A percentile compares a stretch with the other conserved stretches of the same genome.
Evolutionary conservation across 208 protist genomes (phyloP).

Genomic region (Acanthamoeba culbertsoni): DNA sequence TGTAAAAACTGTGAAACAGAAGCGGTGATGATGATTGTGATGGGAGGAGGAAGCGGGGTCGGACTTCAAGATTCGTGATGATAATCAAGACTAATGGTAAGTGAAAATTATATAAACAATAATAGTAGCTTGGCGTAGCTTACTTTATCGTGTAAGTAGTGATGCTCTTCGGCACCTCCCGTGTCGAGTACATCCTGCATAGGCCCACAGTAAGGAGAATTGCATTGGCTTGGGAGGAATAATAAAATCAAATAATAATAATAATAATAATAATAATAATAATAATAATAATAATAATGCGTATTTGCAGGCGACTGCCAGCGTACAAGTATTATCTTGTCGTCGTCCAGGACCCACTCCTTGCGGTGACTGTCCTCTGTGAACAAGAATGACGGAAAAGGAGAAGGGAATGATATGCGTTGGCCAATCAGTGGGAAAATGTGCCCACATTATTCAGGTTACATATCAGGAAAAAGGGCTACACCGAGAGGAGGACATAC

Average conservation of each 20-base stretch:
- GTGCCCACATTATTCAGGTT: not conserved
- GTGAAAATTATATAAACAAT: too few relatives aligned
- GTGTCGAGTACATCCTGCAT: constrained; percentile 38
- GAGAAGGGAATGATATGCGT: not conserved
- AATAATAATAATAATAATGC: not conserved
- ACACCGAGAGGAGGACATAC: not conserved
- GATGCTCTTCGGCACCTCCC: not conserved
- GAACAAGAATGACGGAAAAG: not conserved
- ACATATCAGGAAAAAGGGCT: not conserved
- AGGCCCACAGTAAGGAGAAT: too few relatives aligned
- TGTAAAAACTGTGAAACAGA: too few relatives aligned
- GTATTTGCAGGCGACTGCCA: not conserved
- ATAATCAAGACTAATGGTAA: too few relatives aligned
- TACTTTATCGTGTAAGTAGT: constrained; percentile 34
- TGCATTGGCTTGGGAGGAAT: too few relatives aligned
- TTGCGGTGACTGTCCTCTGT: constrained; percentile 32
- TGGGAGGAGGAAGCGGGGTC: too few relatives aligned
- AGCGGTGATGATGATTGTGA: too few relatives aligned
- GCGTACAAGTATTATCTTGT: not conserved
- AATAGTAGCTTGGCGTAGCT: too few relatives aligned
- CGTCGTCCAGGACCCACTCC: not conserved
- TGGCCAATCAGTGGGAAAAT: not conserved
- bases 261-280: not conserved
- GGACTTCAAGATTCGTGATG: too few relatives aligned
- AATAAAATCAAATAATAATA: too few relatives aligned